Conservation (phyloP, 1,284 basidiomycete genomes). For the Coniferiporia sulphurascens region DNA sequence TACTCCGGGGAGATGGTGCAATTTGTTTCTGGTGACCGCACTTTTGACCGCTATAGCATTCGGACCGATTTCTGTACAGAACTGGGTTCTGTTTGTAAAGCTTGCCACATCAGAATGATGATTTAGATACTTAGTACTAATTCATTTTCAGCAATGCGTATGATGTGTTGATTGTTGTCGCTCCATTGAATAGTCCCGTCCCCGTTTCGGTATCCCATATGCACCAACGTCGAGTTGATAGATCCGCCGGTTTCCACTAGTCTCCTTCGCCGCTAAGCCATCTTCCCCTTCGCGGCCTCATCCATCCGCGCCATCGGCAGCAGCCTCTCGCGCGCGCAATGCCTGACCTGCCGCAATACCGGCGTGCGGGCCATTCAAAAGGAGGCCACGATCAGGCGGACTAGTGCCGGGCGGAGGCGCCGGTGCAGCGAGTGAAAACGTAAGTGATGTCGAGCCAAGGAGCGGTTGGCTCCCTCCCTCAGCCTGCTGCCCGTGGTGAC, state of each 20-base stretch:
- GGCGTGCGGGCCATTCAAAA: slow-evolving; percentile 4
- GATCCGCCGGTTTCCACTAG: background rate
- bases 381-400: slow-evolving; percentile 8
- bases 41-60: too few relatives aligned
- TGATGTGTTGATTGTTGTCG: too few relatives aligned
- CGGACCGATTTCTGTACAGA: too few relatives aligned
- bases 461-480: slow-evolving; percentile 5
- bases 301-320: background rate
- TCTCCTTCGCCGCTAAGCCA: background rate
- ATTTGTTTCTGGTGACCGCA: too few relatives aligned
- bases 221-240: slow-evolving; percentile 71
- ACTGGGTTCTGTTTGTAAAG: too few relatives aligned
- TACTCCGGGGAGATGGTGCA: too few relatives aligned
- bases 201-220: slow-evolving; percentile 57
- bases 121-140: too few relatives aligned
- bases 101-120: too few relatives aligned
- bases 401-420: slow-evolving; percentile 6
- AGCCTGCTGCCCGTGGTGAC: slow-evolving; percentile 8
- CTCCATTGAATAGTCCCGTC: background rate
- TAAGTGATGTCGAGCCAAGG: slow-evolving; percentile 11
- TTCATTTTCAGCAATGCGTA: too few relatives aligned
- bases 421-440: slow-evolving; percentile 4
- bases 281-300: background rate
- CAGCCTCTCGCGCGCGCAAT: background rate
- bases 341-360: background rate